Evolutionary conservation across 1,139 yeast species (phyloP), one percentile per base, ranked within the genome.

Genomic region (Debaryomyces sp.): DNA sequence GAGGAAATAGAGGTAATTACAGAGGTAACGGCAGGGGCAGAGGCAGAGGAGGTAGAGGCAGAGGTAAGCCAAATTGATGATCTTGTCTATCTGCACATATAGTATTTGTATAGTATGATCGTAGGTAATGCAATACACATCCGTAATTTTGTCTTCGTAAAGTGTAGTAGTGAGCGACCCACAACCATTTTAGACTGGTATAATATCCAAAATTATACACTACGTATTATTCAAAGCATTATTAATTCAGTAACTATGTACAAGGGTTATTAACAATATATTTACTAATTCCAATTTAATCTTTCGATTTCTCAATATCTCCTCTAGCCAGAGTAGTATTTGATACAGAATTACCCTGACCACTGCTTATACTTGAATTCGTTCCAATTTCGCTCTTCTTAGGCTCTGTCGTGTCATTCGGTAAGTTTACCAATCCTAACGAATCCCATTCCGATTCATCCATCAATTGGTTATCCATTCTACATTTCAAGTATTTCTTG

Each of bases 391-490:
- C 18, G 13, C n/a, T 42, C 41, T 42, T 43, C 32, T 27, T 43
- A 24, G 13, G 29, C 46, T 45, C 56, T 49, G 46, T 60, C 57
- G 52, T 68, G 55, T 85, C 90, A 2, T 82, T 87, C 1, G 97
- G 96, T 45, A 76, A 60, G 56, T 75, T 74, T 7, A 69, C 64
- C 41, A 91, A 74, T 0, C 97, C 97, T 45, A 91, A 71, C 48
- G 89, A 84, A 45, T 81, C 83, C 97, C 97, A 91, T 24, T 82
- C 85, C 44, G 89, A 90, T 54, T 74, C 65, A 29, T 86, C 96
- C 97, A 91, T 91, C 45, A 91, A 73, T 49, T 89, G 87, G 63
- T 91, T 77, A 46, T 89, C 91, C 98, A 94, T 94, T 55, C 99
- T 75, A 64, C 99, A 94, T 46, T 83, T 80, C 49, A 94, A 72